Percentiles rank a stretch among this genome's conserved stretches.
These are phyloP conservation scores for Dactylellina haptotyla DNA, from an alignment of 2,329 filamentous ascomycete genomes.

Conservation along the genomic window DNA sequence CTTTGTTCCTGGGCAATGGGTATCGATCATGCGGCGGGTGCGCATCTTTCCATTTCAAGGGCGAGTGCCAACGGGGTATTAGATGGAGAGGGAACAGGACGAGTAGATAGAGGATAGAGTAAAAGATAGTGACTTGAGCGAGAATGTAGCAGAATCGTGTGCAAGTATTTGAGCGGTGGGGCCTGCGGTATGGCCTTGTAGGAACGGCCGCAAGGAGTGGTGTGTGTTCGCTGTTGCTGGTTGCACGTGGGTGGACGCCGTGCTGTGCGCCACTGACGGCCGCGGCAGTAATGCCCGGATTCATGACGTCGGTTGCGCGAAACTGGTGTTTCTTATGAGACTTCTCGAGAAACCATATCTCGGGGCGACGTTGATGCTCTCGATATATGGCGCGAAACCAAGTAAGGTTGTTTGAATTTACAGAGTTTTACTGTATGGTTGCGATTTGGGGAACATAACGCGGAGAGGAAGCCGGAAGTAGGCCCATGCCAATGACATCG, in stretches of 20 bases:
- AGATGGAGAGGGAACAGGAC: constrained; percentile 35
- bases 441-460: not conserved
- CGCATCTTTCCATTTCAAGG: constrained; percentile 25
- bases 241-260: not conserved
- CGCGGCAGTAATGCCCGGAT: constrained; percentile 15
- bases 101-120: constrained; percentile 43
- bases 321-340: not conserved
- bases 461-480: not conserved
- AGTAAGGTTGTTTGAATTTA: too few relatives aligned
- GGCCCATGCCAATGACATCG: constrained; percentile 3
- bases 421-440: too few relatives aligned
- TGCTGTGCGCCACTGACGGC: constrained; percentile 28
- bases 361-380: not conserved
- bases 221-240: constrained; percentile 19
- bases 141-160: constrained; percentile 41
- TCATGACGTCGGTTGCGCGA: constrained; percentile 18
- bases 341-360: constrained; percentile 11
- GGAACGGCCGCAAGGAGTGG: constrained; percentile 34
- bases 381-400: not conserved
- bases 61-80: constrained; percentile 25
- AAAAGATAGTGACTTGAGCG: constrained; percentile 46
- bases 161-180: constrained; percentile 32
- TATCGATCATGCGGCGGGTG: constrained; percentile 41
- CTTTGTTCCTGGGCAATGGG: constrained; percentile 32
- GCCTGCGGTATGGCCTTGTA: constrained; percentile 12